Base-by-base conservation (phyloP, 179 eudicot genomes). In the Beta macrorhiza region DNA sequence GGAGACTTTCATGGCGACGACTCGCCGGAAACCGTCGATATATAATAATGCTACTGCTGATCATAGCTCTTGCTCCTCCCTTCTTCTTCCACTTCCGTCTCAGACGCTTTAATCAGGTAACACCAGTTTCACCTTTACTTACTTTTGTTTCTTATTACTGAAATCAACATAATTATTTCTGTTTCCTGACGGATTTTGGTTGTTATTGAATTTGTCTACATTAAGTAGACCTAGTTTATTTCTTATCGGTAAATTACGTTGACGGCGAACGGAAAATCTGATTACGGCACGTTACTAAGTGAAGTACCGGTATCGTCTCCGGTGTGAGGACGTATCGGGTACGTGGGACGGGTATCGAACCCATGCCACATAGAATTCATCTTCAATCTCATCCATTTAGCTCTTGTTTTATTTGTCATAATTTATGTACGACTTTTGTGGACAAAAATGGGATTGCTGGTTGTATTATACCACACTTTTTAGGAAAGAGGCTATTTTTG, bases 41-140 rank as follows among this genome's bases (percentile, higher is more conserved):
- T 82, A 57, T 83, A 7, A 29, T 86, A 8, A 49, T 84, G n/a
- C 32, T 86, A n/a, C 91, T 95, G 7, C 85, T 86, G 5, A 2
- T 92, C 45, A 80, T 95, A n/a, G 95, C 98, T 62, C 82, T 95
- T 69, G 81, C 82, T 70, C 97, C 98, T 75, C 98, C 98, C 45
- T 68, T 93, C 80, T 95, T 84, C 91, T 91, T 95, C 86, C 98
- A 95, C 82, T 90, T 92, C 82, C 86, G 85, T 19, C 98, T 95
- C 87, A 84, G 83, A 52, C 92, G 85, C 79, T 85, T 92, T 74
- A 85, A 84, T 14, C 87, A 93, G 98, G 98, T 91, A 57, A 2
- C 9, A 52, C 79, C 44, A 9, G 8, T 44, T 75, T n/a, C 44
- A 13, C 58, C 52, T 62, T 61, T 5, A 63, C 45, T 61, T 5